phyloP scores from a whole-genome alignment of 176 grass and related monocot genomes.

The sorghum (Sorghum bicolor) region DNA sequence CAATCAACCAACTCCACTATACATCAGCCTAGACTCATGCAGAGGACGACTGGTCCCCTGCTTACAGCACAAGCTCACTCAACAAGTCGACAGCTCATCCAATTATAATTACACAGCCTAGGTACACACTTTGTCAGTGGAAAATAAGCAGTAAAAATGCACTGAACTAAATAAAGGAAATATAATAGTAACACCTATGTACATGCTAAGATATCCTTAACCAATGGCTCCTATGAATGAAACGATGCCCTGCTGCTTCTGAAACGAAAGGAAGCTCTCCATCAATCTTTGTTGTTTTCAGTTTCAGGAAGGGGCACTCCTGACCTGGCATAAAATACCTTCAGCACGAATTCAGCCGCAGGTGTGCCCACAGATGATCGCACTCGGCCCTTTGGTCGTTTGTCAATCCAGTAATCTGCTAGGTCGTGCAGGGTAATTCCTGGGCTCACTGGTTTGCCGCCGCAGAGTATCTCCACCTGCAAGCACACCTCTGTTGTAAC shows the following conservation, averaged over 20 bases:
- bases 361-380: constrained; percentile 25
- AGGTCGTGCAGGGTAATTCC: constrained; percentile 35
- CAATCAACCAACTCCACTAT: background rate
- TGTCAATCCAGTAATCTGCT: constrained; percentile 29
- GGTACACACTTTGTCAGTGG: background rate
- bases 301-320: background rate
- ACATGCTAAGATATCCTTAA: constrained; percentile 13
- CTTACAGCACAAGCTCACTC: background rate
- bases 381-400: constrained; percentile 35
- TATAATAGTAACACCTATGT: constrained; percentile 21
- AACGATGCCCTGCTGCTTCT: background rate
- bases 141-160: background rate
- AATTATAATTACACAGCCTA: background rate
- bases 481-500: constrained; percentile 16
- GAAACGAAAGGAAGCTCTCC: background rate
- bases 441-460: constrained; percentile 32
- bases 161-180: background rate
- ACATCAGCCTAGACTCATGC: background rate
- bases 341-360: constrained; percentile 36
- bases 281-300: constrained; percentile 1
- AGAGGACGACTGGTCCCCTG: background rate
- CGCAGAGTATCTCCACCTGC: constrained; percentile 45
- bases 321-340: constrained; percentile 39
- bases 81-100: background rate
- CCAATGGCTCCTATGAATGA: background rate